Conservation (phyloP, 768 basidiomycete genomes). For the Arthromyces matolae region DNA sequence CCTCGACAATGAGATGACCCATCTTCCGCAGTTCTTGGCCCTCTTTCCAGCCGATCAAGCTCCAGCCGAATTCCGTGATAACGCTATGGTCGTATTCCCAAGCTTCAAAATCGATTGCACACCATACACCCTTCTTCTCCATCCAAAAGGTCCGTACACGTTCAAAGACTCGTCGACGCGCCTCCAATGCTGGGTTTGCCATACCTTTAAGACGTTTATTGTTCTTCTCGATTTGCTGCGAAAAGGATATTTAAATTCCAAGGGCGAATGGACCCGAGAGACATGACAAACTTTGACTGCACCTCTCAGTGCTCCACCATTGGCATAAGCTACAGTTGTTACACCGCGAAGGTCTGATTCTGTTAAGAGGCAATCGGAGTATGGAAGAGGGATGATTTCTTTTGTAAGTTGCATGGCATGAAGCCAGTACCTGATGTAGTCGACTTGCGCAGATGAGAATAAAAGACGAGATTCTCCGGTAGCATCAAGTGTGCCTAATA, state of each 20-base stretch:
- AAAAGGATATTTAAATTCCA: not conserved
- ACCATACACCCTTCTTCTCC: conserved; percentile 66
- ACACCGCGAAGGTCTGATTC: conserved; percentile 53
- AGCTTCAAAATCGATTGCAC: conserved; percentile 76
- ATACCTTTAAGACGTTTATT: conserved; percentile 74
- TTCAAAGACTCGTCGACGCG: conserved; percentile 65
- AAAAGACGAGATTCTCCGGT: conserved; percentile 76
- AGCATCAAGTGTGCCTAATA: conserved; percentile 51
- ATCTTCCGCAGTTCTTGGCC: conserved; percentile 43
- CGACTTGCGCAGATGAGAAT: conserved; percentile 80
- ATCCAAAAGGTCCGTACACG: conserved; percentile 61
- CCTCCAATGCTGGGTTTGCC: conserved; percentile 43
- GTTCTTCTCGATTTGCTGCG: conserved; percentile 70
- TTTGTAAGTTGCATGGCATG: conserved; percentile 68
- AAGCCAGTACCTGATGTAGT: conserved; percentile 83
- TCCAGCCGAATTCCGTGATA: conserved; percentile 85
- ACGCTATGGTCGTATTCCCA: conserved; percentile 76
- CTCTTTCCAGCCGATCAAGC: conserved; percentile 52
- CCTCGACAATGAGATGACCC: conserved; percentile 64
- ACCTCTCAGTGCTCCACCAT: conserved; percentile 50
- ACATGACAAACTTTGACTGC: conserved; percentile 51
- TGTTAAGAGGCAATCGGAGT: conserved; percentile 72
- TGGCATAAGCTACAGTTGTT: conserved; percentile 53
- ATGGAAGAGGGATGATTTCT: conserved; percentile 65
- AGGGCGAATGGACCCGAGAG: not conserved